Evolutionary conservation across 2,329 filamentous ascomycete species (phyloP).

Genomic region (Piedraia hortae): DNA sequence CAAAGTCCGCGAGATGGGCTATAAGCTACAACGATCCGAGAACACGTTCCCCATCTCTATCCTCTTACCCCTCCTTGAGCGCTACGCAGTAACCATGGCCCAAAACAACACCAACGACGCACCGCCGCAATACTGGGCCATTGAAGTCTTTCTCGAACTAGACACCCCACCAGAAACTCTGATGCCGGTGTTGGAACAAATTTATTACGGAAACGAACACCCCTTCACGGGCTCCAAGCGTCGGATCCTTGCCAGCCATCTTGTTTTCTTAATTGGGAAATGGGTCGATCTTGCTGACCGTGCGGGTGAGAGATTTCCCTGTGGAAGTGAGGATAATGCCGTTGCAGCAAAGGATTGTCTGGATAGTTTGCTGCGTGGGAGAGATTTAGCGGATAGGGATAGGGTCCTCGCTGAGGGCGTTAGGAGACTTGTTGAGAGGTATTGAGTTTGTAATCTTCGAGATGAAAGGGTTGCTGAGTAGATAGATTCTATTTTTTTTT

Average conservation of each 20-base stretch:
- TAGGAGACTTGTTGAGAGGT: too few species aligned
- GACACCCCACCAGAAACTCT: constrained; percentile 33
- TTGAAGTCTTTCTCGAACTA: constrained; percentile 37
- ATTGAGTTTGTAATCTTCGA: too few species aligned
- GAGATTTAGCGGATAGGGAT: constrained; percentile 5
- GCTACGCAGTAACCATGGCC: constrained; percentile 24
- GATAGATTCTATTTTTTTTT: too few species aligned
- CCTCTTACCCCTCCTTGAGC: constrained; percentile 28
- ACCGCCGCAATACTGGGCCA: constrained; percentile 29
- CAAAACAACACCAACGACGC: too few species aligned
- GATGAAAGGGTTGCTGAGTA: too few species aligned
- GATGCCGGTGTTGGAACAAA: constrained; percentile 32
- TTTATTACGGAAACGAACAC: constrained; percentile 39
- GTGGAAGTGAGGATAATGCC: constrained; percentile 32
- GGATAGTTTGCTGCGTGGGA: constrained; percentile 5
- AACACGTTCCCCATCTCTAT: constrained; percentile 13
- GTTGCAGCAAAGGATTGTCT: constrained; percentile 13
- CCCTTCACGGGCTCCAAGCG: constrained; percentile 32
- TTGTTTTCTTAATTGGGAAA: constrained; percentile 30
- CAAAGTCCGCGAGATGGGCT: constrained; percentile 28
- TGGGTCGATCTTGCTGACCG: constrained; percentile 33
- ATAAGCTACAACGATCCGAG: constrained; percentile 17
- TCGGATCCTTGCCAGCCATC: constrained; percentile 29
- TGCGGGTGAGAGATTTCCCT: constrained; percentile 24
- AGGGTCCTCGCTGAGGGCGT: too few species aligned